Conservation (phyloP, 139 green algal species). For the Volvox africanus region DNA sequence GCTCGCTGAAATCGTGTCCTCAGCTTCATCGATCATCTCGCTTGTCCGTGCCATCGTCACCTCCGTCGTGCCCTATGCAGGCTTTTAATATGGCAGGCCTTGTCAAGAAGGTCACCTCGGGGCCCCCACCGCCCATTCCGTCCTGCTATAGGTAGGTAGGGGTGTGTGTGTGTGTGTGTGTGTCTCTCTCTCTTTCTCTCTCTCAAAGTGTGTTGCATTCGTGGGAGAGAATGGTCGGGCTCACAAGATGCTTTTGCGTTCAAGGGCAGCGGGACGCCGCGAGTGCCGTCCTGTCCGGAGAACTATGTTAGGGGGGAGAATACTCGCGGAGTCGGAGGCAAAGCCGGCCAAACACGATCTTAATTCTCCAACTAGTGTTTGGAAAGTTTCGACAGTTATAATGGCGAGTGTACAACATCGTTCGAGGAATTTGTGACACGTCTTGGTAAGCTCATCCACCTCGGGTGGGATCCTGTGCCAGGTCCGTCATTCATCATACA, state of each 20-base stretch:
- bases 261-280: no score
- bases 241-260: neutral
- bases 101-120: conserved; percentile 45
- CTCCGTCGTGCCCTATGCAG: neutral
- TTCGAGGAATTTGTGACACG: no score
- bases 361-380: no score
- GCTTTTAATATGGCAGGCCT: conserved; percentile 62
- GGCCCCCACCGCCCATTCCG: conserved; percentile 26
- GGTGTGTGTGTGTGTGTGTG: neutral
- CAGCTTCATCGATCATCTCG: neutral
- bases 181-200: neutral
- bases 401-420: no score
- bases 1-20: neutral
- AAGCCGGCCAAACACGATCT: no score
- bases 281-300: no score
- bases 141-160: conserved; percentile 29
- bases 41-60: neutral
- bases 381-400: no score
- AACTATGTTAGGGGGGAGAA: neutral
- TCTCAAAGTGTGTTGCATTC: neutral
- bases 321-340: no score
- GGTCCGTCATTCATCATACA: neutral
- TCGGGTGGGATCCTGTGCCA: no score
- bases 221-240: neutral
- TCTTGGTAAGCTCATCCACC: no score